phyloP scores from a whole-genome alignment of 2,329 filamentous ascomycete species.

The Colletotrichum orchidophilum region DNA sequence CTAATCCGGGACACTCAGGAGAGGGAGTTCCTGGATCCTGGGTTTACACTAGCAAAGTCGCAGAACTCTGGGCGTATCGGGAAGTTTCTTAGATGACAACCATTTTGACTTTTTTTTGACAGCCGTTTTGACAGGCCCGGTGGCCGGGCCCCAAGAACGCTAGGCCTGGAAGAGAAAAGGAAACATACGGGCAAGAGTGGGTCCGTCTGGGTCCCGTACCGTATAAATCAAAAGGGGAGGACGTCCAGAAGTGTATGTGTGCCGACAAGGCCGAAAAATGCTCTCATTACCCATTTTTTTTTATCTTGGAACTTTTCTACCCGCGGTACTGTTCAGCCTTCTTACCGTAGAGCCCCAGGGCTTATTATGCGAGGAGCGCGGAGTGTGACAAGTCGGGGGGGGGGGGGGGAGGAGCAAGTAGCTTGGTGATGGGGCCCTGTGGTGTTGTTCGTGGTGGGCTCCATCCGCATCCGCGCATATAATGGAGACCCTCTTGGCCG shows the following conservation, averaged over 20 bases:
- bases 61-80: neutral
- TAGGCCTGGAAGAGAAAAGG: conserved; percentile 16
- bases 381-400: neutral
- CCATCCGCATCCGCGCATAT: neutral
- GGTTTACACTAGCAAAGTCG: neutral
- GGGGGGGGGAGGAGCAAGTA: neutral
- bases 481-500: conserved; percentile 1
- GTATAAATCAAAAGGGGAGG: too few species aligned
- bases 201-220: neutral
- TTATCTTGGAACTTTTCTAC: neutral
- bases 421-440: neutral
- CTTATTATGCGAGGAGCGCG: neutral
- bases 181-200: conserved; percentile 15
- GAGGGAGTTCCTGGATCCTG: neutral
- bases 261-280: neutral
- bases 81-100: conserved; percentile 14
- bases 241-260: neutral
- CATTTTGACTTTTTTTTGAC: conserved; percentile 3
- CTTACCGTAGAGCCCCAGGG: neutral
- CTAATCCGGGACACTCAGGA: neutral
- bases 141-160: neutral
- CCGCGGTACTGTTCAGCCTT: neutral
- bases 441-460: neutral
- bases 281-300: neutral
- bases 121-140: conserved; percentile 16